Evolutionary conservation across 1,284 basidiomycete species (phyloP).

Genomic region (Fistulinella cinereoalba): DNA sequence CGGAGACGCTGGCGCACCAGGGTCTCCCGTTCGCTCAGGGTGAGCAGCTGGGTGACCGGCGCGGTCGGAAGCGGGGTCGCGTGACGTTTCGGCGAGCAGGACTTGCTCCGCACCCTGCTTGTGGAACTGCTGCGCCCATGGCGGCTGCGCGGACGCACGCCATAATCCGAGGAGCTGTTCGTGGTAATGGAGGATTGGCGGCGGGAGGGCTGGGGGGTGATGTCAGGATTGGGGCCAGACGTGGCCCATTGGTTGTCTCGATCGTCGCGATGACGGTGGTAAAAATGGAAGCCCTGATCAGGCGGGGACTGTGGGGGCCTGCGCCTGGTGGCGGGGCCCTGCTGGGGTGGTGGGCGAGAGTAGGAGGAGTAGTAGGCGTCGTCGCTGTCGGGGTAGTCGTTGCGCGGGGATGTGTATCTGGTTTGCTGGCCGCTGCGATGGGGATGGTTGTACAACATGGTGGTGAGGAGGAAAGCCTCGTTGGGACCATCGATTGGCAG

Average conservation of each 20-base stretch:
- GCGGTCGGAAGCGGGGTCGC: constrained; percentile 15
- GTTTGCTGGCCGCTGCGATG: neutral
- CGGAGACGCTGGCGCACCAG: constrained; percentile 22
- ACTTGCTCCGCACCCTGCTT: constrained; percentile 16
- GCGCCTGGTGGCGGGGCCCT: constrained; percentile 14
- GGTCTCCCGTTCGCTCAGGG: constrained; percentile 20
- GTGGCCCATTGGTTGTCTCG: constrained; percentile 14
- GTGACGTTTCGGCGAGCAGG: constrained; percentile 22
- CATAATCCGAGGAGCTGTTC: constrained; percentile 18
- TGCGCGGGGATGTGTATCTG: constrained; percentile 2
- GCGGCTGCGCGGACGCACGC: constrained; percentile 13
- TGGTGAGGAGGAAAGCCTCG: neutral
- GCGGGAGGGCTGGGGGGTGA: constrained; percentile 8
- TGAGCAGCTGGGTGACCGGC: constrained; percentile 16
- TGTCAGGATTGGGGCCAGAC: constrained; percentile 13
- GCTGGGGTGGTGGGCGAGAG: constrained; percentile 7
- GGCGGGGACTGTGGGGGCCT: constrained; percentile 12
- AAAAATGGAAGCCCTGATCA: constrained; percentile 11
- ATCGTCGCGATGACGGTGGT: constrained; percentile 25
- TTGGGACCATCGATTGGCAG: constrained; percentile 6
- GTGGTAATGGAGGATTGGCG: constrained; percentile 22
- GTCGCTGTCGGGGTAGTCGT: constrained; percentile 17
- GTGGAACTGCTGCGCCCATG: constrained; percentile 20
- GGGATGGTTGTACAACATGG: constrained; percentile 1
- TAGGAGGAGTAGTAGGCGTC: constrained; percentile 13